phyloP scores from a whole-genome alignment of 768 basidiomycete genomes.

The Mycena floridula region DNA sequence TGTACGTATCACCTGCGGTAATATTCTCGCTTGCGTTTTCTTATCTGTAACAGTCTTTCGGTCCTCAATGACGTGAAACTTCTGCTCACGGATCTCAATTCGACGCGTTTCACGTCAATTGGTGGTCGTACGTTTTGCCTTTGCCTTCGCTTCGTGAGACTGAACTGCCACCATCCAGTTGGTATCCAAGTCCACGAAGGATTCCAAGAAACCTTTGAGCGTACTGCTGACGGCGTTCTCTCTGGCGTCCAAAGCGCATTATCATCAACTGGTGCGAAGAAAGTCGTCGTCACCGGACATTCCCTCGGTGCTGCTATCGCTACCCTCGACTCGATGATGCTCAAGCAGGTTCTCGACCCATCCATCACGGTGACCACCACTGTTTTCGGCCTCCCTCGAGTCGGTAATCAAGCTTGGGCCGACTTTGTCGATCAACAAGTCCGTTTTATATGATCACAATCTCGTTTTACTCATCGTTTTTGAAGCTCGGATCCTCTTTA shows the following conservation, averaged over 20 bases:
- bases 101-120: slow-evolving; percentile 22
- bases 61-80: slow-evolving; percentile 29
- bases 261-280: slow-evolving; percentile 19
- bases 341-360: slow-evolving; percentile 28
- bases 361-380: slow-evolving; percentile 26
- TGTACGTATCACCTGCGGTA: slow-evolving; percentile 16
- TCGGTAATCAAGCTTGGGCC: slow-evolving; percentile 39
- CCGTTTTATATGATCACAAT: too few species aligned
- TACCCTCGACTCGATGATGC: slow-evolving; percentile 36
- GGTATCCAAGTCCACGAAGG: slow-evolving; percentile 31
- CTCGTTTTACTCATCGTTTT: too few species aligned
- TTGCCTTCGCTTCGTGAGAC: too few species aligned
- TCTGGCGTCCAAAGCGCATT: slow-evolving; percentile 23
- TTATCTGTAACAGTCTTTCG: slow-evolving; percentile 18
- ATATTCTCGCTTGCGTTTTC: neutral
- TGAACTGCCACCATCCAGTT: slow-evolving; percentile 11
- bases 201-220: slow-evolving; percentile 32
- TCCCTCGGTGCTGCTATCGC: slow-evolving; percentile 40
- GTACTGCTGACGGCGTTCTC: slow-evolving; percentile 29
- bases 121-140: slow-evolving; percentile 14
- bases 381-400: slow-evolving; percentile 36
- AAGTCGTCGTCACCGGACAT: slow-evolving; percentile 35
- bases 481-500: slow-evolving; percentile 20
- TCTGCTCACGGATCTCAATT: slow-evolving; percentile 19
- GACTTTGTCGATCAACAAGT: slow-evolving; percentile 38